Conservation (phyloP, 1,139 yeast genomes). For the Ogataea hybrid region DNA sequence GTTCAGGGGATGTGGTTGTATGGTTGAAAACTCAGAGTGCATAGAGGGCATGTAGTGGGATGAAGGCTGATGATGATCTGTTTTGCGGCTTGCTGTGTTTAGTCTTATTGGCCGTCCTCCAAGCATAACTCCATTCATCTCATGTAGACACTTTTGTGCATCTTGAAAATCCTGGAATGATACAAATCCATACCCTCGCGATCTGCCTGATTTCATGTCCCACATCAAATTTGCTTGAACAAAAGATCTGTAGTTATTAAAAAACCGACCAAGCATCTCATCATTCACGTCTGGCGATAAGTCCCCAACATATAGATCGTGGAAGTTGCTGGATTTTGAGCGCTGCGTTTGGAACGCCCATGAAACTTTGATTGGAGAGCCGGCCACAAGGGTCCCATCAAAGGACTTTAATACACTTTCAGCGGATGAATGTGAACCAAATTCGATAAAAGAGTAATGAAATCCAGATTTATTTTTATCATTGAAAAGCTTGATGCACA, state of each 20-base stretch:
- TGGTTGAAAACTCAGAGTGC: no score
- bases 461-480: constrained; percentile 74
- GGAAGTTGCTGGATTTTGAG: constrained; percentile 52
- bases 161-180: constrained; percentile 65
- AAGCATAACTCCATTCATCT: constrained; percentile 73
- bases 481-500: constrained; percentile 63
- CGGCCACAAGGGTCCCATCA: constrained; percentile 52
- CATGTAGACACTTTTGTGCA: constrained; percentile 69
- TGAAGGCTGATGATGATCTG: background rate
- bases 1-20: no score
- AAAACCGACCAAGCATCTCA: constrained; percentile 60
- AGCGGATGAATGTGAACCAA: constrained; percentile 57
- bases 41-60: no score
- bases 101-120: constrained; percentile 78
- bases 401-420: constrained; percentile 56
- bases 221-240: constrained; percentile 94
- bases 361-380: constrained; percentile 60
- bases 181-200: constrained; percentile 93
- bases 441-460: constrained; percentile 85
- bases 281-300: constrained; percentile 81
- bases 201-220: constrained; percentile 93
- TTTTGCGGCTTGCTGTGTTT: constrained; percentile 85
- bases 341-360: constrained; percentile 84
- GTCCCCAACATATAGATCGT: constrained; percentile 84
- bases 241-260: constrained; percentile 58